Percentiles rank a stretch among this genome's conserved stretches.
Evolutionary conservation across 2,329 filamentous ascomycete genomes (phyloP).

Genomic region (Neonectria faginata): DNA sequence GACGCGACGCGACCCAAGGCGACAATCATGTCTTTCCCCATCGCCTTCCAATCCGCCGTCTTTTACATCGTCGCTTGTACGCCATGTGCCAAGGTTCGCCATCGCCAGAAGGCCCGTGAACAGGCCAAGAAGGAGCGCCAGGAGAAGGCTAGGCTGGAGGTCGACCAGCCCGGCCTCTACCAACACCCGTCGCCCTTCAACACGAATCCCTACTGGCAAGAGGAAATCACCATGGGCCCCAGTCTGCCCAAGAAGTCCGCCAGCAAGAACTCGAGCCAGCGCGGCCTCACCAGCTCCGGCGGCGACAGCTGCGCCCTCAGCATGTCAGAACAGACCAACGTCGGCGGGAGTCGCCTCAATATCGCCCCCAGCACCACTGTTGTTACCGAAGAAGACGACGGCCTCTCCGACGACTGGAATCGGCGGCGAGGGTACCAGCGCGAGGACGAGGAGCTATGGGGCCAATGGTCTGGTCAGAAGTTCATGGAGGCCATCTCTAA

Average conservation of each 20-base stretch:
- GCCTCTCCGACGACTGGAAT: conserved; percentile 72
- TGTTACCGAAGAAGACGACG: conserved; percentile 55
- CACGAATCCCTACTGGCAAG: conserved; percentile 89
- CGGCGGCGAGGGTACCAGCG: conserved; percentile 79
- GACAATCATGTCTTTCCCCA: conserved; percentile 59
- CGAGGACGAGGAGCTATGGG: conserved; percentile 90
- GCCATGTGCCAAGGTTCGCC: conserved; percentile 78
- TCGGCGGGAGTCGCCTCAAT: conserved; percentile 52
- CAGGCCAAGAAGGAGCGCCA: conserved; percentile 76
- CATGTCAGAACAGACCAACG: conserved; percentile 54
- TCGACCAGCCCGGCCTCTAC: conserved; percentile 79
- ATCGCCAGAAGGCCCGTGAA: conserved; percentile 76
- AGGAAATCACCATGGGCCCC: conserved; percentile 87
- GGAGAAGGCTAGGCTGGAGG: conserved; percentile 73
- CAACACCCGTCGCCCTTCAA: conserved; percentile 84
- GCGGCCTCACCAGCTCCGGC: conserved; percentile 68
- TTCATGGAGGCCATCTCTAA: conserved; percentile 70
- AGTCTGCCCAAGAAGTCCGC: conserved; percentile 73
- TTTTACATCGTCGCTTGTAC: conserved; percentile 84
- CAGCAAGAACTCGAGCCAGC: conserved; percentile 69
- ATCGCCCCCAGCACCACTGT: conserved; percentile 47
- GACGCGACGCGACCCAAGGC: conserved; percentile 33
- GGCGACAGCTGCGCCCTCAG: conserved; percentile 64
- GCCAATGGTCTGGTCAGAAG: conserved; percentile 69
- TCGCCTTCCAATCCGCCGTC: conserved; percentile 78